Evolutionary conservation across 2,329 filamentous ascomycete genomes (phyloP).

Genomic region (Nothomitra cinnamomea): DNA sequence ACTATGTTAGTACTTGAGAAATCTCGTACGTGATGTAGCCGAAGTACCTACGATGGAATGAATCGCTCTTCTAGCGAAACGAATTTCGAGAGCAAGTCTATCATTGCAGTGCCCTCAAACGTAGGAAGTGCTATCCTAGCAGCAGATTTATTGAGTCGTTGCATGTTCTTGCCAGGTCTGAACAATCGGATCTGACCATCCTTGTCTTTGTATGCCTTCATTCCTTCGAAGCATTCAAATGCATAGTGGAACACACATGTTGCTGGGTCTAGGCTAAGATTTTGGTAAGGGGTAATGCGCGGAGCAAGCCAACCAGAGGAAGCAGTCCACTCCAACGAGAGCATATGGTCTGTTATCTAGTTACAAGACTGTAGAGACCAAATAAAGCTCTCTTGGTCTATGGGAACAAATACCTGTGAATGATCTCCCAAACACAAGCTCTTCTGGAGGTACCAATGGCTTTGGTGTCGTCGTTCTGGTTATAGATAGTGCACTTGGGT

Average conservation of each 20-base stretch:
- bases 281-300: constrained; percentile 83
- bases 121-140: constrained; percentile 85
- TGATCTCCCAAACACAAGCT: constrained; percentile 74
- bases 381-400: neutral
- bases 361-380: neutral
- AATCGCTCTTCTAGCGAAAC: constrained; percentile 72
- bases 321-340: constrained; percentile 83
- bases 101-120: constrained; percentile 57
- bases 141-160: constrained; percentile 76
- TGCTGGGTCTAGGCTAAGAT: constrained; percentile 87
- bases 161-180: constrained; percentile 93
- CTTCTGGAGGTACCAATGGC: constrained; percentile 51
- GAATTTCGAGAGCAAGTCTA: constrained; percentile 66
- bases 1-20: neutral
- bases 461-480: constrained; percentile 63
- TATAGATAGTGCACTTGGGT: constrained; percentile 59
- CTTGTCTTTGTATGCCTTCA: constrained; percentile 96
- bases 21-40: neutral
- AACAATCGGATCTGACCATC: constrained; percentile 69
- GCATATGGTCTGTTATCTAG: constrained; percentile 67
- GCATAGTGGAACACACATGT: constrained; percentile 98
- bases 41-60: constrained; percentile 51
- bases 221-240: constrained; percentile 95
- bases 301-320: constrained; percentile 68
- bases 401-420: constrained; percentile 54